Evolutionary conservation across 345 rosid species (phyloP).

Genomic region (Syzygium aqueum): DNA sequence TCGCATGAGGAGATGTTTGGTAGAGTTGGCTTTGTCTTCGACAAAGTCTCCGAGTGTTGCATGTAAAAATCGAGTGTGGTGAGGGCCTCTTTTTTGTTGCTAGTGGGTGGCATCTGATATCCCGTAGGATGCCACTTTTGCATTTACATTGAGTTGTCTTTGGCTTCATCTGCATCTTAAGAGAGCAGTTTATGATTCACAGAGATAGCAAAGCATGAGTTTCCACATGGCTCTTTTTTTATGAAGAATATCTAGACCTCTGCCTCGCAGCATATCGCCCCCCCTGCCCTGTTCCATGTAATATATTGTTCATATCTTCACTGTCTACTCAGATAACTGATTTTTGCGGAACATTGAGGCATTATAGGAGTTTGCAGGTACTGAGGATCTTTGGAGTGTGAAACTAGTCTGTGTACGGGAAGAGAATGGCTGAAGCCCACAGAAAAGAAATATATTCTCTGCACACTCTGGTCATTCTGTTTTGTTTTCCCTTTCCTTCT

Average conservation of each 20-base stretch:
- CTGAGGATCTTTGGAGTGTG: background rate
- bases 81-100: background rate
- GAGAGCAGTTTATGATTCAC: background rate
- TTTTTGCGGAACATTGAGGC: background rate
- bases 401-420: background rate
- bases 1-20: background rate
- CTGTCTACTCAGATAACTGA: background rate
- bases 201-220: background rate
- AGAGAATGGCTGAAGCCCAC: background rate
- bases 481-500: background rate
- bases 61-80: background rate
- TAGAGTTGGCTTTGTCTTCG: background rate
- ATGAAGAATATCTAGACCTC: background rate
- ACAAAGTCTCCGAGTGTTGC: background rate
- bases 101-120: background rate
- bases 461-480: background rate
- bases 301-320: background rate
- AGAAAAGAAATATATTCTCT: background rate
- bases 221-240: background rate
- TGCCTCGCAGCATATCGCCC: background rate
- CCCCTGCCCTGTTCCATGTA: background rate
- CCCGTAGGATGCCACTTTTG: background rate
- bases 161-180: background rate
- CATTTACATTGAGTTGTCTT: background rate
- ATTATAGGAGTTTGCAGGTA: background rate